These are phyloP conservation scores for Wickerhamiella dianesei DNA, from an alignment of 805 yeast genomes.

Conservation along the genomic window DNA sequence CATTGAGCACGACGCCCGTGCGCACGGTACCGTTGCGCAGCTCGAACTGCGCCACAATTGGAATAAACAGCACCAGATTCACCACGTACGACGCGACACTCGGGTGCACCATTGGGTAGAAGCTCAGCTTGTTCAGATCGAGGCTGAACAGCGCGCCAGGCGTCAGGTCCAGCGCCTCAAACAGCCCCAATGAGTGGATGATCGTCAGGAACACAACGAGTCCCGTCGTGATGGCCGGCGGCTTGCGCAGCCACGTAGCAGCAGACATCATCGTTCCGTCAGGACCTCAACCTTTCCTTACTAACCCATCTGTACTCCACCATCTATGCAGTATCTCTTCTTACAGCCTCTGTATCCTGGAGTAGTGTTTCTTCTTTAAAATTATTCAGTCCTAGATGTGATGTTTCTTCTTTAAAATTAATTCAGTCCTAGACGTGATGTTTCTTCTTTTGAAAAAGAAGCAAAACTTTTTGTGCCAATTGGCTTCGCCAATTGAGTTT, in stretches of 20 bases:
- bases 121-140: constrained; percentile 43
- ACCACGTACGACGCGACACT: constrained; percentile 46
- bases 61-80: constrained; percentile 43
- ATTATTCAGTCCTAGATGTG: no score
- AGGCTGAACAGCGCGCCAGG: constrained; percentile 42
- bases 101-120: constrained; percentile 62
- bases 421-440: no score
- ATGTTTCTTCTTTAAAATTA: no score
- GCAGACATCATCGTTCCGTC: not conserved
- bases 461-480: no score
- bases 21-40: constrained; percentile 66
- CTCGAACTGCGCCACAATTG: constrained; percentile 56
- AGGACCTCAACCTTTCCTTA: no score
- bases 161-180: constrained; percentile 34
- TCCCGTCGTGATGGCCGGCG: constrained; percentile 55
- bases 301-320: no score
- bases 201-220: constrained; percentile 39
- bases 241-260: constrained; percentile 13
- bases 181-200: constrained; percentile 29
- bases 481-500: no score
- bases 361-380: no score
- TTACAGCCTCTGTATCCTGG: constrained; percentile 8
- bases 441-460: no score
- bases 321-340: no score
- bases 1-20: constrained; percentile 66